Base-by-base conservation (phyloP, 495 filamentous ascomycete genomes). In the Lichenothelia convexa region DNA sequence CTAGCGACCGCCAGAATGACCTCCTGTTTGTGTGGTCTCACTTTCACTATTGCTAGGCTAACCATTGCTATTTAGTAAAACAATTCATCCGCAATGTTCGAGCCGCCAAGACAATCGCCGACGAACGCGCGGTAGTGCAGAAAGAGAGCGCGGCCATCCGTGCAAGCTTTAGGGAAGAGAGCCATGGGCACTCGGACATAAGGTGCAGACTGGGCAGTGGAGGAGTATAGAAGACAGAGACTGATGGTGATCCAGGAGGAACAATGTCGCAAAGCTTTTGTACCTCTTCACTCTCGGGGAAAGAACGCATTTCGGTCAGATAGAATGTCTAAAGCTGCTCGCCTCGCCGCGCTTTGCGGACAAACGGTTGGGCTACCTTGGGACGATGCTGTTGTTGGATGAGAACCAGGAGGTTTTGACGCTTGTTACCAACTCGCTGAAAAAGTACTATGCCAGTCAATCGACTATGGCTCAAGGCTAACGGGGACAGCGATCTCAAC, bases 61-160 rank as follows among this genome's bases (percentile, higher is more conserved):
- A 60, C 40, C 8, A 17, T 8, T 9, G 32, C 47, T 8, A 27
- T n/a, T 22, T 48, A 94, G 87, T 97, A 56, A 97, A 97, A 63
- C 87, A 94, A 66, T 97, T 97, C 63, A 97, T 97, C 60, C 84
- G 89, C 54, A 93, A 93, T 64, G 89, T 97, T 45, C 82, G 89
- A 51, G 86, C 87, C 30, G 81, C 89, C 35, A 97, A 97, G 68
- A 97, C 89, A 21, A 89, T 97, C 52, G 91, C 91, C 51, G 89
- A 97, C 59, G 89, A 97, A 65, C 74, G 89, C 48, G 84, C 86
- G 18, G 89, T 95, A 18, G 89, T 97, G 40, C 89, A 95, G 49
- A 97, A 97, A 57, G 89, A 97, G 63, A 95, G 89, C 60, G 91
- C 89, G 36, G 79, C 86, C 32, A 95, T 97, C 49, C 68, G 89